Evolutionary conservation across 2,329 filamentous ascomycete genomes (phyloP).

Genomic region (Apiospora marii): DNA sequence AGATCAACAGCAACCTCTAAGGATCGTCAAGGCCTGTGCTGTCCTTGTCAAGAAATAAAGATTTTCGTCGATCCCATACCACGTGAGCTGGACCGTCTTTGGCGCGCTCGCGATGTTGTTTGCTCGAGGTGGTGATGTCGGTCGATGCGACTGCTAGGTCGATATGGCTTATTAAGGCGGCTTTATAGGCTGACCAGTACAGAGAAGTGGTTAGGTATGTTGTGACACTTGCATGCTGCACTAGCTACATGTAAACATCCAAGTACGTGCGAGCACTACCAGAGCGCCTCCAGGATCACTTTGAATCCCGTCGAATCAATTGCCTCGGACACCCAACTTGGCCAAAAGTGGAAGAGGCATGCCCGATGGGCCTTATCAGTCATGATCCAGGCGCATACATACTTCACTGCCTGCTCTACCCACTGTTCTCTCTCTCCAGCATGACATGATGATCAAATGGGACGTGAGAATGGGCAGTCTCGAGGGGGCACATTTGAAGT

Average conservation of each 20-base stretch:
- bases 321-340: not conserved
- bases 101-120: not conserved
- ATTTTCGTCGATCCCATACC: not conserved
- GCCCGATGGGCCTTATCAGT: conserved; percentile 10
- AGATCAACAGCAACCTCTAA: not conserved
- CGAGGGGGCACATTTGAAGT: not conserved
- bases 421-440: not conserved
- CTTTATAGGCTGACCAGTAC: not conserved
- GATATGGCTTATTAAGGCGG: not conserved
- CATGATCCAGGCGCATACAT: conserved; percentile 1
- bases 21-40: not conserved
- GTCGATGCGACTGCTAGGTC: not conserved
- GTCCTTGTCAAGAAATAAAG: not conserved
- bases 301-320: not conserved
- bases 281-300: not conserved
- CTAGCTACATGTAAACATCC: not conserved
- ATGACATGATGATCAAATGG: conserved; percentile 1
- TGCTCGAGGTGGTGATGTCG: not conserved
- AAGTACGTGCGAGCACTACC: not conserved
- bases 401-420: not conserved
- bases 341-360: not conserved
- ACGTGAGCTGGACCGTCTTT: not conserved
- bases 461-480: conserved; percentile 10
- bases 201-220: not conserved
- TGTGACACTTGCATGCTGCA: conserved; percentile 1